Percentiles rank a stretch among this genome's conserved stretches.
These are phyloP conservation scores for Ascochyta clinopodiicola DNA, from an alignment of 2,329 filamentous ascomycete species.

Conservation along the genomic window DNA sequence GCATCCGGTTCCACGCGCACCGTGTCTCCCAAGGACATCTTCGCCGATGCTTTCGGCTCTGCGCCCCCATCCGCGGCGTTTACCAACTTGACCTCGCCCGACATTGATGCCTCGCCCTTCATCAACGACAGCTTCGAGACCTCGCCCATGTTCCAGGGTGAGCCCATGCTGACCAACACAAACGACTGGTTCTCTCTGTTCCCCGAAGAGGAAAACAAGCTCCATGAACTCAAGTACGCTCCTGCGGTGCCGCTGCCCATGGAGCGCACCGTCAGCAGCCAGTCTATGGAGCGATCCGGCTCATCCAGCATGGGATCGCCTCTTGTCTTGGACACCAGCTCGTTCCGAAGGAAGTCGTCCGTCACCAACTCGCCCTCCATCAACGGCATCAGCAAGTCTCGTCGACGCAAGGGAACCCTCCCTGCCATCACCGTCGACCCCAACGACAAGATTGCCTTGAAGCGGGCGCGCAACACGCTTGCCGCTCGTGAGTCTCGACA, in stretches of 20 bases:
- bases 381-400: conserved; percentile 72
- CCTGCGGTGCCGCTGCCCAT: conserved; percentile 40
- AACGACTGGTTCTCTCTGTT: conserved; percentile 77
- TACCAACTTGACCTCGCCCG: conserved; percentile 83
- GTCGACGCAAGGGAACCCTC: conserved; percentile 80
- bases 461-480: conserved; percentile 91
- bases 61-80: conserved; percentile 82
- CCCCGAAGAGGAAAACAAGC: conserved; percentile 56
- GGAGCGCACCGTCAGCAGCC: conserved; percentile 51
- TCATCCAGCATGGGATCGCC: conserved; percentile 48
- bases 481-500: conserved; percentile 92
- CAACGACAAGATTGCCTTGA: conserved; percentile 77
- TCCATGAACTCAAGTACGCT: conserved; percentile 35
- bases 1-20: conserved; percentile 58
- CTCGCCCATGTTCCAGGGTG: conserved; percentile 74
- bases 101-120: conserved; percentile 78
- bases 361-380: conserved; percentile 59
- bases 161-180: conserved; percentile 62
- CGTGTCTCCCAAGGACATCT: conserved; percentile 83
- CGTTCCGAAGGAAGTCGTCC: conserved; percentile 51
- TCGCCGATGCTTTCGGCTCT: conserved; percentile 73
- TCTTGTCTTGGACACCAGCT: conserved; percentile 41
- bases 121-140: conserved; percentile 74
- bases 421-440: conserved; percentile 80
- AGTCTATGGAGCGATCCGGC: conserved; percentile 45